Percentiles rank a stretch among this genome's conserved stretches.
Conservation (phyloP, 2,329 filamentous ascomycete genomes). For the Sclerotinia minor region DNA sequence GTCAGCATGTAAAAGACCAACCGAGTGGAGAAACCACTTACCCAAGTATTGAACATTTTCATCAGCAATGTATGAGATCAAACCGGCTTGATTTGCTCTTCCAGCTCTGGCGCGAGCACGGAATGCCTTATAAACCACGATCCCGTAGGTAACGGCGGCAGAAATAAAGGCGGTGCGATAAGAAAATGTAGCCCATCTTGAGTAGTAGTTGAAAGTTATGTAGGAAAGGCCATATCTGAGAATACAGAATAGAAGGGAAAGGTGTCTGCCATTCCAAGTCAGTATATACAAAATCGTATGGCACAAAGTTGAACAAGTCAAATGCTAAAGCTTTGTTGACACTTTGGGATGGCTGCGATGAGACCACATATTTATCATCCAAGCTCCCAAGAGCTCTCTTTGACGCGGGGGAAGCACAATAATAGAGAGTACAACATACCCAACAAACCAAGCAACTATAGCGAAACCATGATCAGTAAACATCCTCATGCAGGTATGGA, state of each 20-base stretch:
- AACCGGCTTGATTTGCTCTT: slow-evolving; percentile 57
- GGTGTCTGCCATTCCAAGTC: slow-evolving; percentile 60
- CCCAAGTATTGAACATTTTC: slow-evolving; percentile 98
- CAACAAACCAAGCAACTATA: slow-evolving; percentile 75
- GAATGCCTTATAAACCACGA: slow-evolving; percentile 98
- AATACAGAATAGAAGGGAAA: slow-evolving; percentile 80
- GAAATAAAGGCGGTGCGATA: slow-evolving; percentile 91
- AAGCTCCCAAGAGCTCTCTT: slow-evolving; percentile 25
- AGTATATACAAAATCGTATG: neutral
- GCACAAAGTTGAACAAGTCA: slow-evolving; percentile 29
- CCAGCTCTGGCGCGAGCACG: slow-evolving; percentile 78
- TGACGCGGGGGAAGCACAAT: slow-evolving; percentile 12
- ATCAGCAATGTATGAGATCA: slow-evolving; percentile 70
- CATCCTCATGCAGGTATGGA: slow-evolving; percentile 25
- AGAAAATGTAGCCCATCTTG: slow-evolving; percentile 72
- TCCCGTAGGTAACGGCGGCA: slow-evolving; percentile 90
- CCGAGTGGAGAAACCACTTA: slow-evolving; percentile 51
- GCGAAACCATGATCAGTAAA: slow-evolving; percentile 33
- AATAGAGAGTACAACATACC: slow-evolving; percentile 57
- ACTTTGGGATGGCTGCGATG: neutral
- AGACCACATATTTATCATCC: slow-evolving; percentile 22
- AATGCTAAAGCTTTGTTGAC: slow-evolving; percentile 22
- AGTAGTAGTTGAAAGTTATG: slow-evolving; percentile 84
- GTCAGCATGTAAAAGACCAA: slow-evolving; percentile 28
- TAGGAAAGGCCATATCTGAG: slow-evolving; percentile 83